Base-by-base conservation (phyloP, 1,139 yeast species). In the Pichia sorboxylosa region DNA sequence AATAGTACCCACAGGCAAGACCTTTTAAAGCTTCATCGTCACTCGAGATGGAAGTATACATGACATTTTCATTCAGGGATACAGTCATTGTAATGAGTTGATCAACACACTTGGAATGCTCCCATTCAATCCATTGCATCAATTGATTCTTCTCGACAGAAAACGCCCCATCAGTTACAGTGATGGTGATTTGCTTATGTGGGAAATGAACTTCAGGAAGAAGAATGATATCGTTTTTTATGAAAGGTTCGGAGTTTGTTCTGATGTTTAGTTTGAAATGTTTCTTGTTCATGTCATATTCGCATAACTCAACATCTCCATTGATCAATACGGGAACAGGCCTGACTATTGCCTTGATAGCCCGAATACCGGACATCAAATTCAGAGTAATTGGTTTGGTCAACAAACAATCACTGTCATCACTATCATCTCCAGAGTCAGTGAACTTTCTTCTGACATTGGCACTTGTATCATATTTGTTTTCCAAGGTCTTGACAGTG, bases 131-230 rank as follows among this genome's bases (percentile, higher is more conserved):
- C 28, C 73, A 59, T 41, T 78, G 82, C 15, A 61, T 54, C 4
- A 59, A 52, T 9, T 61, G 61, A 44, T 72, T 69, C 40, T 66
- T 68, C 32, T 61, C 60, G 42, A 73, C 67, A 16, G 55, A 42
- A 9, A 49, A 39, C 3, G 30, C 36, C 1, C 94, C 95, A 0
- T 73, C 59, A 4, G 74, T 62, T 14, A 69, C 58, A 18, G 54
- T 55, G 20, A 64, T 63, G 25, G 64, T 69, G 32, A 66, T 61
- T 33, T 63, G 52, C 46, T 66, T 62, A 28, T 59, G 32, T 51
- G 61, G 73, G 46, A 65, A 84, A 50, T 85, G 94, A 65, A 73
- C 68, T 21, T 62, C 62, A 0, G 96, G 96, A 17, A 83, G 52
- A 48, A 63, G 80, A 3, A 85, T 67, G 27, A 69, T 58, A 21